phyloP scores from a whole-genome alignment of 78 protist genomes.

The Polysphondylium violaceum region DNA sequence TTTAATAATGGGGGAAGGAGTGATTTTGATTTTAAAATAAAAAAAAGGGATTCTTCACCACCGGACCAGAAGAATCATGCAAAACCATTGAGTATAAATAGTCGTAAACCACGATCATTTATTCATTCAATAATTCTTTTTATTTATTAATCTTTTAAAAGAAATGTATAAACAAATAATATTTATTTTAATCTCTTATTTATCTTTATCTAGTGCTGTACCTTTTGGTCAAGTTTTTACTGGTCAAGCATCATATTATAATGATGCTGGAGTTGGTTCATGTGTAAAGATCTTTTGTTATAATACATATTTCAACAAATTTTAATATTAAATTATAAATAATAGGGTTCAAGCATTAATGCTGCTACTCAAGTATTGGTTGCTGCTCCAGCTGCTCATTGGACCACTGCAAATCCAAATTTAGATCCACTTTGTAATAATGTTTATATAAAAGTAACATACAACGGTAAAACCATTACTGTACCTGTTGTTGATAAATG shows the following conservation, averaged over 20 bases:
- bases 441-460: background rate
- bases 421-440: conserved; percentile 6
- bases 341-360: conserved; percentile 4
- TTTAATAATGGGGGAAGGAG: no score
- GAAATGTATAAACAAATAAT: conserved; percentile 4
- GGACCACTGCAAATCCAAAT: conserved; percentile 35
- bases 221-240: conserved; percentile 7
- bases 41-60: no score
- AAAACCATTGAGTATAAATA: no score
- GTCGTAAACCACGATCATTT: no score
- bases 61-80: no score
- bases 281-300: background rate
- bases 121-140: no score
- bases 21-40: no score
- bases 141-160: no score
- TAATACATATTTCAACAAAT: background rate
- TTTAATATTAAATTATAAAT: background rate
- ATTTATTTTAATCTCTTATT: background rate
- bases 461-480: background rate
- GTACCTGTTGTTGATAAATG: conserved; percentile 21
- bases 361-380: conserved; percentile 14
- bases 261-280: conserved; percentile 7
- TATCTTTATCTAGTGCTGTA: background rate
- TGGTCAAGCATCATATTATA: conserved; percentile 19
- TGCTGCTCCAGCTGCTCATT: conserved; percentile 16